Base-by-base conservation (phyloP, 2,329 filamentous ascomycete genomes). In the Alternaria novae-zelandiae region DNA sequence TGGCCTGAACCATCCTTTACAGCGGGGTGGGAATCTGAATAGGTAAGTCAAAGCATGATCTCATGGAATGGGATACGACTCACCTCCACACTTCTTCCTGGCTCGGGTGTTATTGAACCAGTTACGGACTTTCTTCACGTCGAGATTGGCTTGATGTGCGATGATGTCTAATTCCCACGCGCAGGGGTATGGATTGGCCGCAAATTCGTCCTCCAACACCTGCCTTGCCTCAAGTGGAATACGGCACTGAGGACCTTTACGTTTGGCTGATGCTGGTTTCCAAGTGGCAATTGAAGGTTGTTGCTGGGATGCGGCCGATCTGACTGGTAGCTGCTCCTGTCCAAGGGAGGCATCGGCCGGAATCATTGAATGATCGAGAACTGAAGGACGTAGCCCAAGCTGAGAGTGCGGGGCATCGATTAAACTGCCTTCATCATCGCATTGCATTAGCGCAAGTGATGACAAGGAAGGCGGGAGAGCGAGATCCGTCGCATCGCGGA, bases 41-140 rank as follows among this genome's bases (percentile, higher is more conserved):
- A 12, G 9, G 41, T 70, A 17, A 70, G 65, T 23, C 59, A 23
- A 45, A 10, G 13, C 15, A 17, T 23, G 9, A 6, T 12, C 21
- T 12, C 13, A 12, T 23, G 20, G 9, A 23, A 4, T 12, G 12
- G 5, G 17, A 12, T n/a, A 15, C 13, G 21, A 67, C 65, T 56
- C 46, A 76, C 75, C 71, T 59, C 66, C 64, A n/a, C 59, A 65
- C 61, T 74, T 77, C 61, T 78, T 77, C 32, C 77, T 70, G 9
- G 76, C 74, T 36, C 77, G 65, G 5, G 75, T 74, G 43, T 79
- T 79, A 55, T 79, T 79, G 65, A 75, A 79, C 77, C 76, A 79
- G 25, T 74, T 78, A 23, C 74, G 69, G 32, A 79, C 77, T 21
- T 72, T 71, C 61, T 79, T 79, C 9, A 74, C 73, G 15, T 78